Percentiles rank a stretch among this genome's conserved stretches.
Conservation (phyloP, 805 yeast genomes). For the Candida broadrunensis region DNA sequence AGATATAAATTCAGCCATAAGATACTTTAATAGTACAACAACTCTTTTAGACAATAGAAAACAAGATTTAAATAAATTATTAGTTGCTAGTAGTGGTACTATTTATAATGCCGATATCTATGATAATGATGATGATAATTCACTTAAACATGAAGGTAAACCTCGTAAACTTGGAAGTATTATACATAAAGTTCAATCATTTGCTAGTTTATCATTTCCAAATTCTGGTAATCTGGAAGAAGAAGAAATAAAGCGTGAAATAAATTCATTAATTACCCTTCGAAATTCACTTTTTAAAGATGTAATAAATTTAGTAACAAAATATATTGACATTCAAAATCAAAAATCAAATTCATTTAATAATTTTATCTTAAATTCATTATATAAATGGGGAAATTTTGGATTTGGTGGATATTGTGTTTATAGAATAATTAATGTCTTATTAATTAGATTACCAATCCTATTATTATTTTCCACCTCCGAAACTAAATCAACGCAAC, state of each 20-base stretch:
- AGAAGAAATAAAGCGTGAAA: conserved; percentile 36
- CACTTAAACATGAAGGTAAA: background rate
- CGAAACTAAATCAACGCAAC: background rate
- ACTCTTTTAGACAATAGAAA: conserved; percentile 31
- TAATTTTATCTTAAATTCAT: conserved; percentile 2
- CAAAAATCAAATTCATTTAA: conserved; percentile 2
- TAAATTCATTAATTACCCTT: conserved; percentile 33
- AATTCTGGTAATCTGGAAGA: conserved; percentile 18
- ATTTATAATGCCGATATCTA: conserved; percentile 19
- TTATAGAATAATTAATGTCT: conserved; percentile 44
- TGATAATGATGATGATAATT: background rate
- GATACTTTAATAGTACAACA: conserved; percentile 40
- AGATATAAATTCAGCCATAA: conserved; percentile 32
- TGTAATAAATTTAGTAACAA: conserved; percentile 16
- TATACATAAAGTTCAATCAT: conserved; percentile 39
- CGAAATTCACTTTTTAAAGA: conserved; percentile 29
- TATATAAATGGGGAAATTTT: conserved; percentile 15
- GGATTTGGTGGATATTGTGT: conserved; percentile 47
- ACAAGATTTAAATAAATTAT: conserved; percentile 22
- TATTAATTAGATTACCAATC: conserved; percentile 39
- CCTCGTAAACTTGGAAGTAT: conserved; percentile 17
- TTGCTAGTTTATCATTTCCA: conserved; percentile 29
- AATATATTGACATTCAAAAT: conserved; percentile 13
- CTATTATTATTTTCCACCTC: conserved; percentile 11
- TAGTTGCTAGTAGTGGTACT: conserved; percentile 20